These are phyloP conservation scores for Eimeria maxima DNA, from an alignment of 169 alveolate genomes.

Conservation along the genomic window DNA sequence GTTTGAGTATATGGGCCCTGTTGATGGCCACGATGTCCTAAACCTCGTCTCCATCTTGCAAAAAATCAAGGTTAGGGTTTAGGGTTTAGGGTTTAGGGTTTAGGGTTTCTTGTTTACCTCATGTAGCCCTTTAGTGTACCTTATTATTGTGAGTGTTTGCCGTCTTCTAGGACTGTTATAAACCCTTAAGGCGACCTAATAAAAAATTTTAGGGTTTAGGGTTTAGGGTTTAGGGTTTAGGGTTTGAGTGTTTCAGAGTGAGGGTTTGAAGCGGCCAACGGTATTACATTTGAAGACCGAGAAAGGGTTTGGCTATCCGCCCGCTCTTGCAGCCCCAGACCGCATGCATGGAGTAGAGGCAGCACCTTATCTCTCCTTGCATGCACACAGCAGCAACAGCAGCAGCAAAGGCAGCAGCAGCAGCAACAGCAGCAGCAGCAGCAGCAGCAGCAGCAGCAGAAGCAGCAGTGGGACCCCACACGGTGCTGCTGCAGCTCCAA, in stretches of 20 bases:
- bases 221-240: conserved; percentile 23
- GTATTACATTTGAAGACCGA: conserved; percentile 90
- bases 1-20: too few relatives aligned
- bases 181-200: too few relatives aligned
- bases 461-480: too few relatives aligned
- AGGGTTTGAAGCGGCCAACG: conserved; percentile 82
- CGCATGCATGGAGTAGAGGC: conserved; percentile 87
- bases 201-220: conserved; percentile 45
- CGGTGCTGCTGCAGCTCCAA: too few relatives aligned
- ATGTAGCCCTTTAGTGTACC: too few relatives aligned
- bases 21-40: too few relatives aligned
- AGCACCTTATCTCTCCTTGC: not conserved
- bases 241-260: conserved; percentile 35
- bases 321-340: conserved; percentile 88
- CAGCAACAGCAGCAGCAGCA: not conserved
- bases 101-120: too few relatives aligned
- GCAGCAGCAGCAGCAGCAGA: not conserved
- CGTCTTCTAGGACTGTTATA: too few relatives aligned
- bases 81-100: not conserved
- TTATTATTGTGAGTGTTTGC: too few relatives aligned
- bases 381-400: not conserved
- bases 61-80: too few relatives aligned
- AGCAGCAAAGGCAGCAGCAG: conserved; percentile 32
- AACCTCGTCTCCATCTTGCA: too few relatives aligned
- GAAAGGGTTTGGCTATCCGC: conserved; percentile 90